Percentiles rank a stretch among this genome's conserved stretches.
phyloP scores from a whole-genome alignment of 2,329 filamentous ascomycete species.

The Hypoxylon sp. region DNA sequence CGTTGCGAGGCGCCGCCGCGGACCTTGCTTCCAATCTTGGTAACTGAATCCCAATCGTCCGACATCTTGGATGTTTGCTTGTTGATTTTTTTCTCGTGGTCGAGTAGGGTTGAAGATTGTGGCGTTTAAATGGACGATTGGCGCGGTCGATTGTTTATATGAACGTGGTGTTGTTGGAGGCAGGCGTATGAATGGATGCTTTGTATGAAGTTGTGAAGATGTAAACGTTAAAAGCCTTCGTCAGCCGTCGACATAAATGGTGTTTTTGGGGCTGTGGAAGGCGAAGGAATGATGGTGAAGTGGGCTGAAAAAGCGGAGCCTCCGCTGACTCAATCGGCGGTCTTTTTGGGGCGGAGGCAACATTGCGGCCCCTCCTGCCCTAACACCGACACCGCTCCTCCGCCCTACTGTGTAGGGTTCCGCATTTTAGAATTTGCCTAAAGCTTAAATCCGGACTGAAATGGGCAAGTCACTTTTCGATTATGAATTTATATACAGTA shows the following conservation, averaged over 20 bases:
- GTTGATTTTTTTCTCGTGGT: background rate
- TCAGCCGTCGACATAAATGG: constrained; percentile 36
- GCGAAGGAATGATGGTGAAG: constrained; percentile 53
- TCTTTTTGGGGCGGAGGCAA: constrained; percentile 26
- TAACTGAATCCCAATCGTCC: constrained; percentile 87
- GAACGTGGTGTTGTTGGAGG: background rate
- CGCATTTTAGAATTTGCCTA: background rate
- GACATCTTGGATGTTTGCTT: constrained; percentile 67
- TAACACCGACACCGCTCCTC: constrained; percentile 22
- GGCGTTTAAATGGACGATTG: constrained; percentile 8
- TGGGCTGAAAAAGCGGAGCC: constrained; percentile 51
- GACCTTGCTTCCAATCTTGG: constrained; percentile 93
- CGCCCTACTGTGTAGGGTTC: background rate
- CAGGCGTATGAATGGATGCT: background rate
- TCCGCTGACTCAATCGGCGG: constrained; percentile 54
- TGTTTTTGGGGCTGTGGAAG: constrained; percentile 51
- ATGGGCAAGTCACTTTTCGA: background rate
- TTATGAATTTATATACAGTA: background rate
- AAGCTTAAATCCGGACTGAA: background rate
- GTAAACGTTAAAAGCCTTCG: constrained; percentile 20
- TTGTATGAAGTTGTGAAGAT: constrained; percentile 14
- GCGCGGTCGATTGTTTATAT: background rate
- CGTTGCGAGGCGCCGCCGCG: constrained; percentile 76
- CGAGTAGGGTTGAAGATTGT: background rate
- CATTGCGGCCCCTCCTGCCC: constrained; percentile 12